Conservation (phyloP, 164 flowering plant species). For the Dillenia turbinata region DNA sequence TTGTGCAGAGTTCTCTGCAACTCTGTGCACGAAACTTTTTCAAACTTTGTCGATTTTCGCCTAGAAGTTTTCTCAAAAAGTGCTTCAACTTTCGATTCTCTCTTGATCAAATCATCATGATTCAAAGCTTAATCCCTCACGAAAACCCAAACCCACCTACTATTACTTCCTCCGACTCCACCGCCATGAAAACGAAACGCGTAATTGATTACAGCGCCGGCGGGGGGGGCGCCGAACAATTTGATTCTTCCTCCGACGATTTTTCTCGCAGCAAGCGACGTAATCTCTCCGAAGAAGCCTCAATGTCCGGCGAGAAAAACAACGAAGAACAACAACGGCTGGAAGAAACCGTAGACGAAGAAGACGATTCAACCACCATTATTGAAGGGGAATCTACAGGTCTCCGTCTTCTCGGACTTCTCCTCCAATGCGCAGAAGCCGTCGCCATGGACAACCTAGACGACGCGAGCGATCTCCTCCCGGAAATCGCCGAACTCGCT, state of each 20-base stretch:
- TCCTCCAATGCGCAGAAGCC: constrained; percentile 86
- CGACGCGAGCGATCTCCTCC: constrained; percentile 63
- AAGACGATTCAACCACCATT: not conserved
- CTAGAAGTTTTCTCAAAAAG: not conserved
- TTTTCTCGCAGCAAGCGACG: constrained; percentile 14
- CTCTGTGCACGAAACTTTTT: not conserved
- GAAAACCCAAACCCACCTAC: constrained; percentile 9
- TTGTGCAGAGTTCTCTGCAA: not conserved
- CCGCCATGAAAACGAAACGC: constrained; percentile 43
- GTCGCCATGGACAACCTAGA: constrained; percentile 64
- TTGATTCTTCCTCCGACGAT: constrained; percentile 9
- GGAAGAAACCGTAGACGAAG: not conserved
- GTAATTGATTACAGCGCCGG: constrained; percentile 8
- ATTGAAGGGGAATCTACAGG: constrained; percentile 32
- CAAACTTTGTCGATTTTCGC: not conserved
- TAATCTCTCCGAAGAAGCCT: constrained; percentile 6
- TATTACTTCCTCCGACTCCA: constrained; percentile 2
- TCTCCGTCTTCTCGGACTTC: constrained; percentile 52
- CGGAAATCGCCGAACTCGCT: constrained; percentile 66
- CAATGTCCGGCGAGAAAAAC: constrained; percentile 11
- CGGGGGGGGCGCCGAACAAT: constrained; percentile 10
- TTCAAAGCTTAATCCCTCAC: constrained; percentile 33
- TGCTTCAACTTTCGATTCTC: not conserved
- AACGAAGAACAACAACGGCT: constrained; percentile 4
- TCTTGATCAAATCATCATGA: constrained; percentile 24